Percentiles rank a stretch among this genome's conserved stretches.
Evolutionary conservation across 2,329 filamentous ascomycete species (phyloP).

Genomic region (Daldinia eschscholtzii): DNA sequence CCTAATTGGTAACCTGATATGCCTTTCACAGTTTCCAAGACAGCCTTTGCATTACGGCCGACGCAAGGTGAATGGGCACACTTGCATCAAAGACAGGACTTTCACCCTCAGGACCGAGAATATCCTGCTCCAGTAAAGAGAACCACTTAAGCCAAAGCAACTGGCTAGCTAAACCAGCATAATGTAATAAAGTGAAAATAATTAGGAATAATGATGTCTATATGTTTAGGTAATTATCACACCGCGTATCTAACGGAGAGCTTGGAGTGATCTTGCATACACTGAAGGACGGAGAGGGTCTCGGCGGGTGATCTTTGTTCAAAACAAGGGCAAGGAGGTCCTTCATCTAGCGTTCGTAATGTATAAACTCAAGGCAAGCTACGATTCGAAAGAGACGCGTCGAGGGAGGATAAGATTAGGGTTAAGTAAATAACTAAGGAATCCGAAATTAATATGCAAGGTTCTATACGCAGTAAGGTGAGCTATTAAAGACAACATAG

Average conservation of each 20-base stretch:
- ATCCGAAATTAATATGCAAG: too few species aligned
- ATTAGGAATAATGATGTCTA: neutral
- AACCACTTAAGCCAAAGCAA: neutral
- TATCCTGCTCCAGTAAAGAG: neutral
- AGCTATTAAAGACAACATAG: too few species aligned
- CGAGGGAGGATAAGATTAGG: too few species aligned
- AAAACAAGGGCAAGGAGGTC: neutral
- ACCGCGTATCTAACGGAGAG: neutral
- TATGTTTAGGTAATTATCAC: neutral
- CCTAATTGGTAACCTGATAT: neutral
- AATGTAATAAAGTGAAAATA: neutral
- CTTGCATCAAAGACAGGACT: conserved; percentile 5
- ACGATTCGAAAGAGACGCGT: neutral
- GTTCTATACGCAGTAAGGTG: too few species aligned
- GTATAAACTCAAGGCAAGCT: neutral
- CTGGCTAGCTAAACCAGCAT: neutral
- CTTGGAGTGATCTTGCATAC: neutral
- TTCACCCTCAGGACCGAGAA: neutral
- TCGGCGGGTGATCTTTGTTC: neutral
- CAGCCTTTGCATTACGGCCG: neutral
- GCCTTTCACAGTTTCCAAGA: neutral
- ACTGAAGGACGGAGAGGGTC: neutral
- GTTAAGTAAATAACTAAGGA: too few species aligned
- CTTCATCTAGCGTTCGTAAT: neutral
- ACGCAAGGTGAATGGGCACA: neutral